Base-by-base conservation (phyloP, 2,329 filamentous ascomycete genomes). In the Neodidymelliopsis sp. region DNA sequence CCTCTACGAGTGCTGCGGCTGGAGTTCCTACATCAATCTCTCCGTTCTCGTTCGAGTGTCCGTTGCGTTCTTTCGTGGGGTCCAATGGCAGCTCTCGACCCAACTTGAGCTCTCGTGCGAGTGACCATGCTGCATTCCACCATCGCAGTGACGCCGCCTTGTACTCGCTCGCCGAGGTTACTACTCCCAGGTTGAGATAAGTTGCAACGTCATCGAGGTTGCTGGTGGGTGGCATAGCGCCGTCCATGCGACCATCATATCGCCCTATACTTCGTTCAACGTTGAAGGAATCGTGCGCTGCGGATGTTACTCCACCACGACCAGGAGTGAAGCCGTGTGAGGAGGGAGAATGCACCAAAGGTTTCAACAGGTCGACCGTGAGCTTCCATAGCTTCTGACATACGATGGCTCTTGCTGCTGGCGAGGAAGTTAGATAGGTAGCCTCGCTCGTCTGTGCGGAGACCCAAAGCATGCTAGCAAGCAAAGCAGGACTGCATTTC, bases 391-490 rank as follows among this genome's bases (percentile, higher is more conserved):
- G 78, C 74, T 89, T 92, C 71, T 96, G 90, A 74, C 91, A 96
- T 41, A 94, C 88, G 65, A 89, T 87, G 28, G 88, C 88, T 53
- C 92, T 82, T 13, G 91, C 88, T 12, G 91, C 91, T 1, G 91
- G 90, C 25, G 89, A 84, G 31, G 88, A 89, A 16, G 90, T 93
- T 59, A 96, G 73, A 70, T 91, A 91, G 10, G 89, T 83, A 11
- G 91, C 90, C 70, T 96, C 92, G 71, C 90, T 94, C 2, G 91
- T 96, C 70, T 96, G 91, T 2, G 91, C 91, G 13, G 90, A 89
- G 23, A 95, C 88, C 91, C 91, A 96, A n/a, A 97, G 83, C 83
- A 97, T 96, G 72, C 91, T 96, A 20, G 92, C 89, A 20, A 97
- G 80, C 20, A 97, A 79, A 2, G 91, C 91, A 19, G 91, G 91